Conservation (phyloP, 169 alveolate genomes). For the Plasmodium sp. region DNA sequence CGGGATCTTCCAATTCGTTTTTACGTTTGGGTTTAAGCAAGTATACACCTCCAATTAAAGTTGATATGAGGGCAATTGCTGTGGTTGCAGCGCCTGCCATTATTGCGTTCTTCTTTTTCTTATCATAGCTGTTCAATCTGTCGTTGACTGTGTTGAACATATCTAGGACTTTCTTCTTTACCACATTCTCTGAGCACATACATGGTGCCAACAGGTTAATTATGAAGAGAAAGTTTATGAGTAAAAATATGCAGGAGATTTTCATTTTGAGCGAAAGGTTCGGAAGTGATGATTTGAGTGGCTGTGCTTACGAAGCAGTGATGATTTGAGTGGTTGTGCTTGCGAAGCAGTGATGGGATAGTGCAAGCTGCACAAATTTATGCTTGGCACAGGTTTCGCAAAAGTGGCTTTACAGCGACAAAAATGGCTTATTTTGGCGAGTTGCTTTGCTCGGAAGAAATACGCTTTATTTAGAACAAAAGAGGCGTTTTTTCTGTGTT, state of each 20-base stretch:
- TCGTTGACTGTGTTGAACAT: background rate
- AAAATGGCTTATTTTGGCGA: background rate
- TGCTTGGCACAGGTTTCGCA: background rate
- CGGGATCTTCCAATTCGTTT: background rate
- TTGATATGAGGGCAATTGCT: conserved; percentile 5
- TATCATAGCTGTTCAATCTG: conserved; percentile 6
- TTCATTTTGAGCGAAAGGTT: conserved; percentile 13
- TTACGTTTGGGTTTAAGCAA: background rate
- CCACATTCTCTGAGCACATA: background rate
- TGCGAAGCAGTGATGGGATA: background rate
- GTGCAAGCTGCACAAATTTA: background rate
- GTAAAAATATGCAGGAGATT: background rate
- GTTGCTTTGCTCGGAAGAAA: background rate
- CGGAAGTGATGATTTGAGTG: background rate
- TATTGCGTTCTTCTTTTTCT: conserved; percentile 3
- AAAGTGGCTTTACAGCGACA: too few relatives aligned
- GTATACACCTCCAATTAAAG: conserved; percentile 17
- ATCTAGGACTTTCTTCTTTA: background rate
- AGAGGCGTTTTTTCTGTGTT: background rate
- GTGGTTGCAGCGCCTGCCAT: conserved; percentile 4
- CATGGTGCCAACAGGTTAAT: background rate
- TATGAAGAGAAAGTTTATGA: background rate
- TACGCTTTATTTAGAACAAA: too few relatives aligned
- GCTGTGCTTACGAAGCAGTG: background rate
- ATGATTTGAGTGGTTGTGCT: background rate